phyloP scores from a whole-genome alignment of 2,329 filamentous ascomycete genomes.

The Phoma sp. region DNA sequence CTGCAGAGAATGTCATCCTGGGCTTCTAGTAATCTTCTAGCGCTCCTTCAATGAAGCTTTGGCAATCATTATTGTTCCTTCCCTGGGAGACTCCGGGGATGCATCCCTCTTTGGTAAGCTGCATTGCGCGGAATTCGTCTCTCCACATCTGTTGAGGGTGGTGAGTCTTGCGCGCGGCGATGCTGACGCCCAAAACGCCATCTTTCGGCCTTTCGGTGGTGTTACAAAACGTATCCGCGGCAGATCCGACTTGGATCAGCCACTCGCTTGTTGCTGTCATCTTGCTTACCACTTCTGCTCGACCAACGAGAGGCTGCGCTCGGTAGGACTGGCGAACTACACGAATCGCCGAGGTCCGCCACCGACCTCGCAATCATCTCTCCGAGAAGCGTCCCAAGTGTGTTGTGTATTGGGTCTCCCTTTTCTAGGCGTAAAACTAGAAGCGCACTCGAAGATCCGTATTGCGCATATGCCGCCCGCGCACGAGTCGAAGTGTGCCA shows the following conservation, averaged over 20 bases:
- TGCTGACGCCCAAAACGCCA: constrained; percentile 16
- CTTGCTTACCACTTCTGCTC: constrained; percentile 5
- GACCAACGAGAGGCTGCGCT: constrained; percentile 10
- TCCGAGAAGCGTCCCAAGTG: constrained; percentile 2
- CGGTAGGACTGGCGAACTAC: neutral
- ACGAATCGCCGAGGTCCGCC: constrained; percentile 13
- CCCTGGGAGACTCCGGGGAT: constrained; percentile 6
- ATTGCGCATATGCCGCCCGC: constrained; percentile 19
- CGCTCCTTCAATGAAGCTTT: constrained; percentile 15
- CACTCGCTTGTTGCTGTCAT: constrained; percentile 16
- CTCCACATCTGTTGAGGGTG: constrained; percentile 13
- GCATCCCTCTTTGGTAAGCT: constrained; percentile 2
- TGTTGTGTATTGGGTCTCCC: neutral
- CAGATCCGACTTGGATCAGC: constrained; percentile 8
- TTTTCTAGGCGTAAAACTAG: constrained; percentile 26
- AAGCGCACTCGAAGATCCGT: constrained; percentile 22
- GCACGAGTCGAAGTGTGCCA: constrained; percentile 6
- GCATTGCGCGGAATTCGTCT: constrained; percentile 11
- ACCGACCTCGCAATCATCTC: constrained; percentile 8
- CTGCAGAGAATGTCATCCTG: constrained; percentile 17
- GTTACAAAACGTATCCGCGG: constrained; percentile 16
- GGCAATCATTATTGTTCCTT: neutral
- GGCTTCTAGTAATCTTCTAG: constrained; percentile 35
- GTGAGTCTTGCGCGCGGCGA: neutral
- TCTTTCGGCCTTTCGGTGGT: constrained; percentile 16